Base-by-base conservation (phyloP, 2,329 filamentous ascomycete genomes). In the Fonsecaea monophora region DNA sequence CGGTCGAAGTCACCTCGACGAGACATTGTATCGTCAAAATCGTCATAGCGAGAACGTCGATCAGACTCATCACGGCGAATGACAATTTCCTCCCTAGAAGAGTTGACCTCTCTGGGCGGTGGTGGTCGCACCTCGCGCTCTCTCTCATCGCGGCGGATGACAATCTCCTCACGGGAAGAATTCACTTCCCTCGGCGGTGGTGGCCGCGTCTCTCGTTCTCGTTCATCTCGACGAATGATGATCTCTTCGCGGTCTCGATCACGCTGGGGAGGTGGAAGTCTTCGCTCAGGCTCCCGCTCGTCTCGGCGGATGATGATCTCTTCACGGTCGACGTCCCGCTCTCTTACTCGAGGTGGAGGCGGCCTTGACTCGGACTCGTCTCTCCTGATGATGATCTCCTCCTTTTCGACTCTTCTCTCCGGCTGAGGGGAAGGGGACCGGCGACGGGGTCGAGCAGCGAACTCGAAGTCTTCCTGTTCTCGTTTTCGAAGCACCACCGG, bases 21-120 rank as follows among this genome's bases (percentile, higher is more conserved):
- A 30, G 65, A 66, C 13, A 64, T 18, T 12, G 59, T 54, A 53
- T 66, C 64, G 48, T 66, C 61, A 42, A 61, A 61, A 56, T 70
- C 62, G 15, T 70, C 61, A 56, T 61, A 69, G 12, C 70, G 68
- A 48, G 66, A 57, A 13, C 70, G 58, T 35, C 71, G 68, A 48
- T 68, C 71, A 35, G 68, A 65, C 54, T 76, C 72, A 10, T 74
- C 72, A 57, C 73, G 74, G 37, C 75, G 71, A 75, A 85, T 83
- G 65, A 81, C 79, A 64, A 85, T 79, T 68, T 85, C 82, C 62
- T 85, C 83, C 35, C 77, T 59, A 68, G 74, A 71, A 72, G 64
- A 38, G 32, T 70, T 66, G 53, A 67, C 45, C 55, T 68, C 65
- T 53, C 64, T 57, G 18, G 65, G 65, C 8, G 67, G 66, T 9